A percentile compares a stretch with the other conserved stretches of the same genome.
Conservation (phyloP, 2,329 filamentous ascomycete species). For the Ophiostoma quercus region DNA sequence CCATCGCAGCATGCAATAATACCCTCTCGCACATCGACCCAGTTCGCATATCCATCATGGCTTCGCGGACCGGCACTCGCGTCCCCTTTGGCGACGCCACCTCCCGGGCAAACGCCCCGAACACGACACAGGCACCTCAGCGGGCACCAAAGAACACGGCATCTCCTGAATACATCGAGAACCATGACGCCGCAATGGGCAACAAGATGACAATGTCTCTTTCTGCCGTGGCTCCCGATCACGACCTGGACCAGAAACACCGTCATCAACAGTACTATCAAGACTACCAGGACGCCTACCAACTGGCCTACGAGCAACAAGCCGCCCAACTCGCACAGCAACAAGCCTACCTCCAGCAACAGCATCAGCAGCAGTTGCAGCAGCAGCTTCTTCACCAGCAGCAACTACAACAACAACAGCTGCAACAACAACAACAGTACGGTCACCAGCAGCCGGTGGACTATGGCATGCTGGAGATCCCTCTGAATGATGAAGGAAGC, state of each 20-base stretch:
- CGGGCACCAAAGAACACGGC: slow-evolving; percentile 21
- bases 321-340: slow-evolving; percentile 14
- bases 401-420: slow-evolving; percentile 15
- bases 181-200: slow-evolving; percentile 15
- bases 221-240: slow-evolving; percentile 10
- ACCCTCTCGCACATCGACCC: slow-evolving; percentile 19
- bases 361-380: slow-evolving; percentile 13
- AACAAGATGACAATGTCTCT: slow-evolving; percentile 14
- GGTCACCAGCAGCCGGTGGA: slow-evolving; percentile 12
- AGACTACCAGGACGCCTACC: slow-evolving; percentile 16
- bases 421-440: slow-evolving; percentile 14
- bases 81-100: slow-evolving; percentile 33
- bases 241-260: slow-evolving; percentile 2
- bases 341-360: slow-evolving; percentile 18
- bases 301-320: slow-evolving; percentile 12
- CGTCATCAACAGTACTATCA: slow-evolving; percentile 13
- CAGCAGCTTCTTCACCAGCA: slow-evolving; percentile 17
- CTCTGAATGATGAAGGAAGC: slow-evolving; percentile 18
- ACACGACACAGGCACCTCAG: slow-evolving; percentile 24
- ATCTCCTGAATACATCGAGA: slow-evolving; percentile 15
- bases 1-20: slow-evolving; percentile 9
- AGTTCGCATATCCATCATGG: slow-evolving; percentile 27
- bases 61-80: slow-evolving; percentile 28
- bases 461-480: slow-evolving; percentile 15
- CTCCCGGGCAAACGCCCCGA: slow-evolving; percentile 30